These are phyloP conservation scores for Podaxis sp. DNA, from an alignment of 768 basidiomycete genomes.

Conservation along the genomic window DNA sequence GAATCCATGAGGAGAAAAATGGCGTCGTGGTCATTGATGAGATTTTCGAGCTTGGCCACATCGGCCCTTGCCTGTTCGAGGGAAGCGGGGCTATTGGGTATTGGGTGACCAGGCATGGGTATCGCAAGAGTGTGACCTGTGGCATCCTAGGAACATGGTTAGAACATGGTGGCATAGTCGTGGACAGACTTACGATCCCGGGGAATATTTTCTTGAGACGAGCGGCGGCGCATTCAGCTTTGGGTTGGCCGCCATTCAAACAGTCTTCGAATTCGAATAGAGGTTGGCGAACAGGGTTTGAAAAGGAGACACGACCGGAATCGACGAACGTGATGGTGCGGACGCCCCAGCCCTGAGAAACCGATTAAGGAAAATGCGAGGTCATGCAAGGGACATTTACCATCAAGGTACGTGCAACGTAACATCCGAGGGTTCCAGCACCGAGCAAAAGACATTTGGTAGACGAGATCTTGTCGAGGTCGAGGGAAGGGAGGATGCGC, in stretches of 20 bases:
- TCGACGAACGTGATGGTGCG: constrained; percentile 92
- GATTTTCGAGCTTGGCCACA: constrained; percentile 64
- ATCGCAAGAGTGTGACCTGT: constrained; percentile 74
- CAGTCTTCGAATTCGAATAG: constrained; percentile 96
- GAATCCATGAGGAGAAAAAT: constrained; percentile 97
- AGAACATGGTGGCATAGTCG: not conserved
- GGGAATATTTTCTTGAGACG: constrained; percentile 87
- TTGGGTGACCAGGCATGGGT: constrained; percentile 97
- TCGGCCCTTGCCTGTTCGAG: constrained; percentile 60
- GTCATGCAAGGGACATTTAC: constrained; percentile 32
- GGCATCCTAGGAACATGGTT: constrained; percentile 56
- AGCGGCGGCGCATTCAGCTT: constrained; percentile 88
- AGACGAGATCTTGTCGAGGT: constrained; percentile 80
- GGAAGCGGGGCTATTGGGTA: constrained; percentile 48
- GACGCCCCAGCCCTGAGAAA: constrained; percentile 86
- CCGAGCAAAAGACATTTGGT: constrained; percentile 86
- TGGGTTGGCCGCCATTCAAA: constrained; percentile 86
- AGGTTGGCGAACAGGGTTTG: constrained; percentile 96
- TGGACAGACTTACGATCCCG: constrained; percentile 63
- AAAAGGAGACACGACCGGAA: constrained; percentile 88
- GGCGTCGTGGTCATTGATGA: constrained; percentile 84
- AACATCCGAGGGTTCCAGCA: constrained; percentile 95
- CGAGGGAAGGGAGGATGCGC: constrained; percentile 86
- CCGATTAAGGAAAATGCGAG: too few species aligned
- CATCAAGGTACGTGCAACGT: constrained; percentile 90